A percentile compares a stretch with the other conserved stretches of the same genome.
These are phyloP conservation scores for Solanum pimpinellifolium DNA, from an alignment of 257 asterid genomes.

Conservation along the genomic window DNA sequence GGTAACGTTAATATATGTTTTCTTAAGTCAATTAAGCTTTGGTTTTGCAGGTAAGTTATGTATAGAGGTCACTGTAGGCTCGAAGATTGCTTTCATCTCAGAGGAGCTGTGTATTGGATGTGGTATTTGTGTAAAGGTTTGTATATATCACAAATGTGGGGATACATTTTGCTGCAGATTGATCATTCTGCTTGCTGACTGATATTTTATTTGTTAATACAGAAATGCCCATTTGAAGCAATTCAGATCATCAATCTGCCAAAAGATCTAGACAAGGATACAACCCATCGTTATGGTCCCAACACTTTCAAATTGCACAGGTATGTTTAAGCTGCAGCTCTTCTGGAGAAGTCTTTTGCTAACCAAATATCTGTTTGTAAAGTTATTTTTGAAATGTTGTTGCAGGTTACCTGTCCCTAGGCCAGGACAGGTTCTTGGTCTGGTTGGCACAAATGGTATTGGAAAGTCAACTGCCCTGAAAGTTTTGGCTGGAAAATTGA, in stretches of 20 bases:
- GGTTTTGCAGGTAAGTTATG: slow-evolving; percentile 69
- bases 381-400: not conserved
- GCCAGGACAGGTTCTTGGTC: slow-evolving; percentile 99
- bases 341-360: not conserved
- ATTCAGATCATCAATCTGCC: slow-evolving; percentile 94
- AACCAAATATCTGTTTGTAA: not conserved
- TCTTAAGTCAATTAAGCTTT: not conserved
- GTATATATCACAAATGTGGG: not conserved
- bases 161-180: not conserved
- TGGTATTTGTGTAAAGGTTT: slow-evolving; percentile 94
- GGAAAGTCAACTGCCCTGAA: slow-evolving; percentile 93
- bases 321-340: slow-evolving; percentile 18
- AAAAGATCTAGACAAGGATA: slow-evolving; percentile 86
- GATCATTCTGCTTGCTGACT: not conserved
- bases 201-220: slow-evolving; percentile 1
- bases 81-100: slow-evolving; percentile 89
- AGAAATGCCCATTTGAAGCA: slow-evolving; percentile 98
- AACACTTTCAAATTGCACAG: slow-evolving; percentile 96
- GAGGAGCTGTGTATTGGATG: slow-evolving; percentile 98
- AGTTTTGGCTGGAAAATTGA: slow-evolving; percentile 93
- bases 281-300: slow-evolving; percentile 98
- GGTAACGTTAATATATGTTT: not conserved
- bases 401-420: slow-evolving; percentile 91
- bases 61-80: slow-evolving; percentile 67
- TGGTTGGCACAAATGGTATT: slow-evolving; percentile 97